phyloP scores from a whole-genome alignment of 768 basidiomycete genomes.

The Mycena leptocephala region DNA sequence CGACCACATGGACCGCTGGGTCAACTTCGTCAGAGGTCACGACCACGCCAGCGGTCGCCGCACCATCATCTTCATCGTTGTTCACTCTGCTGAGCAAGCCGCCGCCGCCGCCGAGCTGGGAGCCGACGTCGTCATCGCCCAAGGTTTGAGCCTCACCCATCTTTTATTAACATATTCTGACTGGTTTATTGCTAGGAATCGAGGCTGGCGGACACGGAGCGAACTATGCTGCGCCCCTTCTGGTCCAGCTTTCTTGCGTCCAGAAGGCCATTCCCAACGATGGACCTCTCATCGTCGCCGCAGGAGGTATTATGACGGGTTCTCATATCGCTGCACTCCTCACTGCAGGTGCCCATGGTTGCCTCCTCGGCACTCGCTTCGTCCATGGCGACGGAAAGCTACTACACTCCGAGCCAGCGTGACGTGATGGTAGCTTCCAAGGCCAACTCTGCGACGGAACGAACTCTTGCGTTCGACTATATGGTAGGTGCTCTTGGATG shows the following conservation, averaged over 20 bases:
- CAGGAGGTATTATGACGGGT: too few relatives aligned
- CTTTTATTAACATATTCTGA: neutral
- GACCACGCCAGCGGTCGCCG: neutral
- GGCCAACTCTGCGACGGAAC: neutral
- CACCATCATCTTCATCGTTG: neutral
- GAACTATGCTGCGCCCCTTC: neutral
- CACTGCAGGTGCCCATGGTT: neutral
- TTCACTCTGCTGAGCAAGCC: too few relatives aligned
- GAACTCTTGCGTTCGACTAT: neutral
- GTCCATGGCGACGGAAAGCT: neutral
- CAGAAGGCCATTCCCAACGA: neutral
- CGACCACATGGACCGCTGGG: conserved; percentile 15
- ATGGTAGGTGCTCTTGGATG: conserved; percentile 6
- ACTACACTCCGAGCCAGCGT: conserved; percentile 1
- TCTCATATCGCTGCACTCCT: neutral
- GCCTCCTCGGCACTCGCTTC: neutral
- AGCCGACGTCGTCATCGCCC: neutral
- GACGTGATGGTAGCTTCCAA: neutral
- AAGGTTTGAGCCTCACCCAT: neutral
- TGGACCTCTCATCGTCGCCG: neutral
- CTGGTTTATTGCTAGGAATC: neutral
- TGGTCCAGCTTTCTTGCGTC: neutral
- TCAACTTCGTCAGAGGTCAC: neutral
- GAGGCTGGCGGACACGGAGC: conserved; percentile 5
- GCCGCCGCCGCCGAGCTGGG: neutral